Conservation (phyloP, 345 rosid genomes). For the Gossypium stocksii region DNA sequence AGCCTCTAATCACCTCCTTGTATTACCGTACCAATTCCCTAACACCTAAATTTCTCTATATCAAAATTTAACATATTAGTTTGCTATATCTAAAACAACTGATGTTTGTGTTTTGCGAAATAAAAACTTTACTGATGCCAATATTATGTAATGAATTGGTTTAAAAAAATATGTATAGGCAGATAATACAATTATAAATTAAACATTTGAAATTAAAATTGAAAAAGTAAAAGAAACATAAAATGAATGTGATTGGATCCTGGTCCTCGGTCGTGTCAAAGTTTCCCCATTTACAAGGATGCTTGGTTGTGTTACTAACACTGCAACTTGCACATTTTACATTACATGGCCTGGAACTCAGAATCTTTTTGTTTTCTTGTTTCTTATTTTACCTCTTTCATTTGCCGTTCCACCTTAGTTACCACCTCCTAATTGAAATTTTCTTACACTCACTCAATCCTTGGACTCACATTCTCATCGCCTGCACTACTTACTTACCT, state of each 20-base stretch:
- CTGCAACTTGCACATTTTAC: neutral
- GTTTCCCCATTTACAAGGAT: neutral
- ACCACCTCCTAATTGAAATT: no score
- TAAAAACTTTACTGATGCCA: no score
- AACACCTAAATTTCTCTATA: no score
- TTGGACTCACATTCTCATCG: neutral
- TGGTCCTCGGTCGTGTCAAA: neutral
- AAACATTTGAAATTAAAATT: no score
- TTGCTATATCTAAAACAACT: no score
- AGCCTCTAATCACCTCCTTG: neutral
- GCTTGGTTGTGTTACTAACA: neutral
- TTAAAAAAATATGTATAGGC: no score
- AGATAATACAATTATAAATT: no score
- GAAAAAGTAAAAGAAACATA: neutral
- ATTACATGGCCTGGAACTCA: neutral
- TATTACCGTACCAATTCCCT: neutral
- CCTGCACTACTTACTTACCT: slow-evolving; percentile 2
- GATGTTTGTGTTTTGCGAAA: no score
- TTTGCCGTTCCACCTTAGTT: no score
- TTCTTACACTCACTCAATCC: no score
- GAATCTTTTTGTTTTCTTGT: neutral
- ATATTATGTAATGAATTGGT: no score
- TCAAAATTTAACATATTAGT: no score
- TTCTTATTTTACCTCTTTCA: neutral
- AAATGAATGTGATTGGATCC: neutral